Percentiles rank a stretch among this genome's conserved stretches.
Conservation (phyloP, 225 moss, liverwort and hornwort species). For the Pseudisothecium myosuroides region DNA sequence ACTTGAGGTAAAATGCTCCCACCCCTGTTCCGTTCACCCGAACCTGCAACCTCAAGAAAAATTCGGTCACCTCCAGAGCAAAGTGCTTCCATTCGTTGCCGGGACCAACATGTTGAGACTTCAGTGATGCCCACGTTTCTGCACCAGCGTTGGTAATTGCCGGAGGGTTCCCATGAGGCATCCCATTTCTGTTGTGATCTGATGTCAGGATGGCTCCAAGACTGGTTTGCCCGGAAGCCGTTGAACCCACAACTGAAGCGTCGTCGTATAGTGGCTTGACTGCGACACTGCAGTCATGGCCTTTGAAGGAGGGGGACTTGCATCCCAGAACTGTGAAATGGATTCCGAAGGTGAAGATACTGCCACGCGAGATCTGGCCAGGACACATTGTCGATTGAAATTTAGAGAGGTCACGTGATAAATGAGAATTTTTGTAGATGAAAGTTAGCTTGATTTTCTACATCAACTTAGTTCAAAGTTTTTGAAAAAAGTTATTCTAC, state of each 20-base stretch:
- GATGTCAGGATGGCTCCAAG: neutral
- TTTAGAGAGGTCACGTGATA: neutral
- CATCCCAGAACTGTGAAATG: constrained; percentile 27
- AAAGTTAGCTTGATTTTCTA: too few species aligned
- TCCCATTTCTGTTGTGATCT: neutral
- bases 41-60: constrained; percentile 12
- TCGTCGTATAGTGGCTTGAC: constrained; percentile 4
- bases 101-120: constrained; percentile 2
- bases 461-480: too few species aligned
- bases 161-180: neutral
- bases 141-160: neutral
- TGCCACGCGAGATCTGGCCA: constrained; percentile 27
- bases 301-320: neutral
- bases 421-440: neutral
- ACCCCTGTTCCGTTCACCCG: neutral
- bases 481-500: too few species aligned
- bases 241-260: neutral
- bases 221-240: neutral
- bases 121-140: constrained; percentile 7
- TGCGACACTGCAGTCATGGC: neutral
- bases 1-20: constrained; percentile 14
- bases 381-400: neutral
- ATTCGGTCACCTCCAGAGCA: constrained; percentile 7
- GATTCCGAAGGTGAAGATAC: constrained; percentile 28
- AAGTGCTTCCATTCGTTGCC: constrained; percentile 21